Percentiles rank a stretch among this genome's conserved stretches.
Conservation (phyloP, 2,329 filamentous ascomycete genomes). For the Diplodia seriata region DNA sequence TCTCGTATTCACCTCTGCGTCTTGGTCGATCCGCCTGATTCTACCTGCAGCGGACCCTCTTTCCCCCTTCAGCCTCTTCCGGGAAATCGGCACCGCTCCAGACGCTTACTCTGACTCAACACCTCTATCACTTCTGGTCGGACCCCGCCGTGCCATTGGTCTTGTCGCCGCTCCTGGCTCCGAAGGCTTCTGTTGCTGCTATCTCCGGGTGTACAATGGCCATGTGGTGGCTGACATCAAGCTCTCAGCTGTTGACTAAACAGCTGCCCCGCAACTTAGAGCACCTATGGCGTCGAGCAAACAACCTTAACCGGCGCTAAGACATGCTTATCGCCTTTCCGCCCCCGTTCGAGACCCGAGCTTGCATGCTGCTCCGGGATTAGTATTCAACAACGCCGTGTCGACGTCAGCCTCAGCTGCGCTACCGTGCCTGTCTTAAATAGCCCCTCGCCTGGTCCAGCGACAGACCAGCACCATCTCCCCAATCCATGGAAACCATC, state of each 20-base stretch:
- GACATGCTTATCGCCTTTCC: background rate
- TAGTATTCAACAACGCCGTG: background rate
- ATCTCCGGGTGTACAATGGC: background rate
- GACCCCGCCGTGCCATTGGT: background rate
- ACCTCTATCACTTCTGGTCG: background rate
- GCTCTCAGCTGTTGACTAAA: slow-evolving; percentile 9
- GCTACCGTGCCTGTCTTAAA: slow-evolving; percentile 2
- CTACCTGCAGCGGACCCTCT: background rate
- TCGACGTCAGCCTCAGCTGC: slow-evolving; percentile 11
- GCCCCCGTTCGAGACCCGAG: background rate
- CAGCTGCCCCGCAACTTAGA: background rate
- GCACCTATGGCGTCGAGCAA: background rate
- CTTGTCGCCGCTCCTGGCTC: background rate
- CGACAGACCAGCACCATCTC: background rate
- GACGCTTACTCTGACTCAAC: background rate
- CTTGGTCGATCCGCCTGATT: background rate
- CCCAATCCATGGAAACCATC: background rate
- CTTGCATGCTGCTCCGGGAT: background rate
- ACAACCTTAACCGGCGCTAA: background rate
- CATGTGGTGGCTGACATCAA: background rate
- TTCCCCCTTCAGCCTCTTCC: background rate
- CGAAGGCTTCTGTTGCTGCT: background rate
- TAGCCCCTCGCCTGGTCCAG: background rate
- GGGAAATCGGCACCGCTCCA: background rate
- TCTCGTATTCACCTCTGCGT: background rate